Base-by-base conservation (phyloP, 306 rosid genomes). In the Prunus salicina region DNA sequence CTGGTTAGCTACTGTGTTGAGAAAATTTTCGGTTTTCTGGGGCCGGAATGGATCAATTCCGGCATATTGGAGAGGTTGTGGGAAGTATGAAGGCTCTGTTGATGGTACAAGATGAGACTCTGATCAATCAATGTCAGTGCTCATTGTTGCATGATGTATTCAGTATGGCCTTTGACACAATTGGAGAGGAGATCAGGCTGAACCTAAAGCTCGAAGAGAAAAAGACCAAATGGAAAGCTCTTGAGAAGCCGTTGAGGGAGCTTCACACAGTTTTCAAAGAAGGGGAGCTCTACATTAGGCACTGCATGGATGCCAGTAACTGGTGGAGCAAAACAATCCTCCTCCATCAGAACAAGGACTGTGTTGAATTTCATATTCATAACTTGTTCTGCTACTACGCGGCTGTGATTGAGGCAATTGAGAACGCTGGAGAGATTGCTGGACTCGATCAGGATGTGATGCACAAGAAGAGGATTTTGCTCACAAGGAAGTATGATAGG, bases 31-130 rank as follows among this genome's bases (percentile, higher is more conserved):
- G 67, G 61, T 61, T 60, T 72, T 71, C 15, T 20, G 6, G 57
- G 77, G 78, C 83, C 78, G 88, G 92, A 88, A 96, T 96, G 99
- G 99, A 96, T 76, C 96, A 93, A 69, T 91, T 91, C 91, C 98
- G 99, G 91, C 98, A 80, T 25, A 86, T 96, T 5, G 99, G 99
- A 41, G 99, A 96, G 93, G 93, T 89, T 55, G 72, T 93, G 55
- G 99, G 99, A 51, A 91, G 99, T 67, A 24, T 96, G 71, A 96
- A 89, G 80, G 97, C 98, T 49, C 82, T 96, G 0, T 91, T 93
- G 97, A 91, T 91, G 41, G 64, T 96, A 53, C 88, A 88, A 19
- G 98, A 96, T 0, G 97, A 91, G 45, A 91, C 87, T 74, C 93
- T 82, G 86, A 86, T 96, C 74, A 89, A 93, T 57, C 90, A 77